Base-by-base conservation (phyloP, 768 basidiomycete species). In the Agaricus sinodeliciosus region DNA sequence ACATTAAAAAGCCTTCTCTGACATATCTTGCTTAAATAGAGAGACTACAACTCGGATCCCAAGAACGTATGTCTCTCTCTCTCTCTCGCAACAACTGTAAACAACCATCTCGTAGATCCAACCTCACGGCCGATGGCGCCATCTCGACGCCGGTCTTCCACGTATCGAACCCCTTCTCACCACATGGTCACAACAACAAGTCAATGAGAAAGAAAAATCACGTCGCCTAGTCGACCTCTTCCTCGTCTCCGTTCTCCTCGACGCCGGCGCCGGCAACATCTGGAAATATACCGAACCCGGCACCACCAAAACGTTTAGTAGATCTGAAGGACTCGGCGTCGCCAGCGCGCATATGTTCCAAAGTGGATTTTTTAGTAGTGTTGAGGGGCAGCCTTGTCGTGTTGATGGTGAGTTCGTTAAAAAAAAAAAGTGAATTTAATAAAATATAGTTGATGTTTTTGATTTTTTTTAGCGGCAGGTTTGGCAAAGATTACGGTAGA, bases 331-430 rank as follows among this genome's bases (percentile, higher is more conserved):
- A 0, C 70, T 99, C 5, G 95, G 85, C 0, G 85, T 97, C 4
- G 95, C 93, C 0, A 92, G 89, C 61, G 70, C 92, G 40, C 83
- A 89, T 63, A 96, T 97, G 92, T 98, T 96, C 57, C 66, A 77
- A 48, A 67, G 72, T 3, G 95, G 95, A 0, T 66, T 93, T 43
- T 98, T 98, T 69, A 92, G 89, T 12, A 76, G 83, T 25, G 72
- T 79, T 52, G 61, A 60, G 4, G 63, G 67, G 0, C 80, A 92
- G 59, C 84, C 84, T 22, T 77, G 77, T 63, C 75, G 78, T 51
- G 94, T 92, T 2, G 91, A 96, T 67, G 87, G 94, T 94, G 61
- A 47, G 79, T 15, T 12, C 26, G 2, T 44, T 7, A 4, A 34
- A 9, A 2, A 11, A 26, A 11, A 8, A 25, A 15, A 15, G 27